Conservation (phyloP, 2,329 filamentous ascomycete genomes). For the Colletotrichum costaricense region DNA sequence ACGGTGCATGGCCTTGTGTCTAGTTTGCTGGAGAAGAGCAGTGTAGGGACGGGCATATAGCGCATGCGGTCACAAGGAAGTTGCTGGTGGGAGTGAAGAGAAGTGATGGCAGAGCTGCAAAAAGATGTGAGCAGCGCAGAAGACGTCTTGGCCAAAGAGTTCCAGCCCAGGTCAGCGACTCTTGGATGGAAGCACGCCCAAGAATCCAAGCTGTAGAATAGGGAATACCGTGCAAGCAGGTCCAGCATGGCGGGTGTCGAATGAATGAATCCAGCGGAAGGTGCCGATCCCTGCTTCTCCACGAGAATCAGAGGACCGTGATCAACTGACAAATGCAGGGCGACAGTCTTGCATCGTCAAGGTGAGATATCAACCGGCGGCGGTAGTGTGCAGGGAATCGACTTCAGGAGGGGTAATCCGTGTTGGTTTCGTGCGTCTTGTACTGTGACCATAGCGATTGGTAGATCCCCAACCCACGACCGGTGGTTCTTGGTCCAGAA, state of each 20-base stretch:
- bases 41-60: not conserved
- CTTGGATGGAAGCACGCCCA: not conserved
- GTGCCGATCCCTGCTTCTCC: constrained; percentile 18
- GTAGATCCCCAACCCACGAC: constrained; percentile 17
- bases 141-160: not conserved
- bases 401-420: constrained; percentile 1
- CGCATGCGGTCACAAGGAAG: not conserved
- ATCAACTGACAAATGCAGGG: constrained; percentile 10
- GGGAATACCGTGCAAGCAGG: not conserved
- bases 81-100: not conserved
- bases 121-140: not conserved
- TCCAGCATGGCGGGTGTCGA: not conserved
- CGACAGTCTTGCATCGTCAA: constrained; percentile 3
- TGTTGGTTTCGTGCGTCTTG: constrained; percentile 10
- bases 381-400: constrained; percentile 2
- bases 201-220: not conserved
- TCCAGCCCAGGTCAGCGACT: not conserved
- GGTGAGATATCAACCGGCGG: not conserved
- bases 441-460: not conserved
- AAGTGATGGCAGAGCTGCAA: not conserved
- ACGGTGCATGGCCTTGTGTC: not conserved
- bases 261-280: constrained; percentile 2
- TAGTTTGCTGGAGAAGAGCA: not conserved
- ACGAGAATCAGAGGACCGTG: not conserved
- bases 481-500: constrained; percentile 14